Base-by-base conservation (phyloP, 2,329 filamentous ascomycete genomes). In the Calonectria hongkongensis region DNA sequence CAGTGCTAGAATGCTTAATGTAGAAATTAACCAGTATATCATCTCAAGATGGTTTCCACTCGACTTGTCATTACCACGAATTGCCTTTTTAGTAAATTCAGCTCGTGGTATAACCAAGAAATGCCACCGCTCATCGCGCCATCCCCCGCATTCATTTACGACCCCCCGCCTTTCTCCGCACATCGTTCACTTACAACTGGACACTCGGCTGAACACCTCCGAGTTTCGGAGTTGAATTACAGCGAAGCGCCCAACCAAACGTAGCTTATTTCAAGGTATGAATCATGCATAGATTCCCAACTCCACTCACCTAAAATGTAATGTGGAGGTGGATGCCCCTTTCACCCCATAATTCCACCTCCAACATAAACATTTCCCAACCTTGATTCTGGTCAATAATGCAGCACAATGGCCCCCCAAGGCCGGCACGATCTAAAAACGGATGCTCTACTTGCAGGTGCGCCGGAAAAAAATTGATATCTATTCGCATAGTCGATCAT, bases 211-310 rank as follows among this genome's bases (percentile, higher is more conserved):
- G 28, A 56, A 36, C 4, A 36, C 28, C 30, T 36, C 51, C 51
- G 51, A 56, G 28, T 28, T 56, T n/a, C 51, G 51, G 51, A n/a
- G 30, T 36, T 3, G 9, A 56, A 2, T 21, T 56, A 12, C 12
- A 36, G 51, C 8, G 28, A 36, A 56, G 16, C 18, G 28, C 51
- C 51, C 51, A 56, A 56, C 51, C 16, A 56, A 12, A 21, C n/a
- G 51, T n/a, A 21, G 16, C 28, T 21, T 36, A 36, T 56, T 56
- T 33, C 9, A 4, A 2, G n/a, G 51, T 33, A 36, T 56, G 51
- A n/a, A 56, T 56, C 28, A 56, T 56, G 18, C 28, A 54, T 54
- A 30, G 21, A 21, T 36, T 36, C 9, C 51, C 51, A 56, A 21
- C 28, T 56, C 51, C 28, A 36, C 51, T 36, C 28, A 36, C 10